These are phyloP conservation scores for Eucalyptus paniculata DNA, from an alignment of 345 rosid genomes.

Conservation along the genomic window DNA sequence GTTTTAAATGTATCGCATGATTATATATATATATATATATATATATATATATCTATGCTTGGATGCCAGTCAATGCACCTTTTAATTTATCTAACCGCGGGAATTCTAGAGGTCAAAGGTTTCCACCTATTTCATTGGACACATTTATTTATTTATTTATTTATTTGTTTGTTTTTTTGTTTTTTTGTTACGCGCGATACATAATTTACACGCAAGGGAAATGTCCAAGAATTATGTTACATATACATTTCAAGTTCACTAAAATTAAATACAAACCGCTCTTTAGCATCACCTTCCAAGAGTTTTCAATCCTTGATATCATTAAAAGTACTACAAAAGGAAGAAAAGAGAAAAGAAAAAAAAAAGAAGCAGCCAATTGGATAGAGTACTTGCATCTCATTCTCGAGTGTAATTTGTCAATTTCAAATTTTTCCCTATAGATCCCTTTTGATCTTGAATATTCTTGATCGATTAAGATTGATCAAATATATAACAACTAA, in stretches of 20 bases:
- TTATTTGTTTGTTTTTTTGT: too few species aligned
- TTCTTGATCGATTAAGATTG: rapidly evolving
- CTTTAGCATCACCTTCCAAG: background rate
- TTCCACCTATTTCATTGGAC: background rate
- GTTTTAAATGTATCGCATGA: background rate
- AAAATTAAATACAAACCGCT: background rate
- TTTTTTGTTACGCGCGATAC: background rate
- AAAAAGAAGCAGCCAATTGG: background rate
- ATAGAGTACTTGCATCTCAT: background rate
- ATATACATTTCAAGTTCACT: background rate
- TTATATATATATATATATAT: too few species aligned
- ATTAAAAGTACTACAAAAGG: background rate
- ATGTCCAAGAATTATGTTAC: background rate
- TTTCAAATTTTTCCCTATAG: background rate
- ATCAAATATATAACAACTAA: background rate
- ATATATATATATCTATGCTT: background rate
- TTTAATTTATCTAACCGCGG: background rate
- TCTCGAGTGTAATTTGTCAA: background rate
- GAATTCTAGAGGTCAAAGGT: background rate
- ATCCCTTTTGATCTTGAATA: background rate
- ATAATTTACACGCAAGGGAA: background rate
- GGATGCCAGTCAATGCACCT: background rate
- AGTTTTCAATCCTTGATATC: background rate
- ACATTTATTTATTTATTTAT: too few species aligned
- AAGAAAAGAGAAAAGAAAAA: too few species aligned